Evolutionary conservation across 2,329 filamentous ascomycete genomes (phyloP).

Genomic region (Metarhizium sp.): DNA sequence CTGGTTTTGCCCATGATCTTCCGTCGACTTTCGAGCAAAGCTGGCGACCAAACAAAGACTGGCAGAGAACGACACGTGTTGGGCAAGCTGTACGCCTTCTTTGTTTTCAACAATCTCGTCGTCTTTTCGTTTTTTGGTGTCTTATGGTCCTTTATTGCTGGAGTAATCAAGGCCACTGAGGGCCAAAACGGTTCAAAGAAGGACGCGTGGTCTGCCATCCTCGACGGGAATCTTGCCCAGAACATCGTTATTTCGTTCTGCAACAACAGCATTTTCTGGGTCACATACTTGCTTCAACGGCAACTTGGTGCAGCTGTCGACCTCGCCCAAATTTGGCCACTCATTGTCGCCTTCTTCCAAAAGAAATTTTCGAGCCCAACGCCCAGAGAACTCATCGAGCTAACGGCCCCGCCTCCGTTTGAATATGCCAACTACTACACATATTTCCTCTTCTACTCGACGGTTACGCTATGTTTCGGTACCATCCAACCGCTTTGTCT

Average conservation of each 20-base stretch:
- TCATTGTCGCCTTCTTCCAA: slow-evolving; percentile 76
- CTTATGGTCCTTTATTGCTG: slow-evolving; percentile 62
- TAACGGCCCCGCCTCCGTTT: slow-evolving; percentile 85
- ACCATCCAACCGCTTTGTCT: slow-evolving; percentile 81
- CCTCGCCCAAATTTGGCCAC: slow-evolving; percentile 75
- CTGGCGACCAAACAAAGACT: slow-evolving; percentile 86
- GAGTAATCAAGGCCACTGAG: slow-evolving; percentile 51
- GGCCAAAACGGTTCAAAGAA: slow-evolving; percentile 30
- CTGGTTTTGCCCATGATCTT: slow-evolving; percentile 85
- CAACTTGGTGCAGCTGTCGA: slow-evolving; percentile 92
- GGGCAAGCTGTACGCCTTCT: slow-evolving; percentile 86
- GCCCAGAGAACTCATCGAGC: slow-evolving; percentile 81
- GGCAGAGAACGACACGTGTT: slow-evolving; percentile 86
- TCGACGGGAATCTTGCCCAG: slow-evolving; percentile 50
- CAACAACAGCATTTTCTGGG: slow-evolving; percentile 81
- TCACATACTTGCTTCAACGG: slow-evolving; percentile 85
- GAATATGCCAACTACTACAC: slow-evolving; percentile 98
- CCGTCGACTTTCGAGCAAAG: slow-evolving; percentile 70
- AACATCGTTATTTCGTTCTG: slow-evolving; percentile 68
- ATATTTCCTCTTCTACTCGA: slow-evolving; percentile 92
- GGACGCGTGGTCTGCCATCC: slow-evolving; percentile 60
- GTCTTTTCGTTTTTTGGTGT: slow-evolving; percentile 89
- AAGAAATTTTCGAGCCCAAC: slow-evolving; percentile 82
- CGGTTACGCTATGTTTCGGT: slow-evolving; percentile 77
- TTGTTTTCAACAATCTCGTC: slow-evolving; percentile 93